Percentiles rank a stretch among this genome's conserved stretches.
These are phyloP conservation scores for Chlamydomonas sp. DNA, from an alignment of 139 green algal species.

Conservation along the genomic window DNA sequence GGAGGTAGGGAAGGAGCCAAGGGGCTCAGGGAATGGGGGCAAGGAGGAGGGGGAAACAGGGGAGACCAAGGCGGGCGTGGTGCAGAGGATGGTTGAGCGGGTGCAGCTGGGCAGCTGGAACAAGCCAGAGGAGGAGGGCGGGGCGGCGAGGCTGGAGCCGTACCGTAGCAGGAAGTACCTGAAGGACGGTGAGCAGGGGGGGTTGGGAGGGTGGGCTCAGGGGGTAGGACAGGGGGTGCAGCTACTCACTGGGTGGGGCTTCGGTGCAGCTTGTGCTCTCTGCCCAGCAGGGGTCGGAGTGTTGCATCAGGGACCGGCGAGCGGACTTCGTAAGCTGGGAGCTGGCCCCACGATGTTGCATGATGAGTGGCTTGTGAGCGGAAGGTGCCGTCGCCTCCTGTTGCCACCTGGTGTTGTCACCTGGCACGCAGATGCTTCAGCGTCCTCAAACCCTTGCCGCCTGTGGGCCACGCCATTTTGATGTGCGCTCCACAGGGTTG, in stretches of 20 bases:
- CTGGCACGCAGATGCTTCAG: neutral
- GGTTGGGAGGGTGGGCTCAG: neutral
- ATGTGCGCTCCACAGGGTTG: neutral
- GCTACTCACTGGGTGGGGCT: too few relatives aligned
- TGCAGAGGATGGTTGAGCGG: neutral
- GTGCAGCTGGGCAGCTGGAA: slow-evolving; percentile 21
- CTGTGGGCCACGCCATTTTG: neutral
- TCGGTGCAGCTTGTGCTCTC: too few relatives aligned
- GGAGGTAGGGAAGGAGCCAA: too few relatives aligned
- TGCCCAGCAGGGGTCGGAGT: too few relatives aligned
- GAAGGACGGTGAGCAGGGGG: neutral
- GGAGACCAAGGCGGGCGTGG: neutral
- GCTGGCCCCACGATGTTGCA: too few relatives aligned
- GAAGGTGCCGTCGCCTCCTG: too few relatives aligned
- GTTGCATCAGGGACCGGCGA: too few relatives aligned
- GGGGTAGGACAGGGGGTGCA: neutral
- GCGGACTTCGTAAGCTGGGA: too few relatives aligned
- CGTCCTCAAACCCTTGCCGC: neutral
- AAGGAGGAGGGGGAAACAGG: neutral
- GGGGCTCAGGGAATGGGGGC: neutral
- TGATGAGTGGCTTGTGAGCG: too few relatives aligned
- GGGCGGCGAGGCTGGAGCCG: neutral
- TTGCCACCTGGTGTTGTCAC: too few relatives aligned
- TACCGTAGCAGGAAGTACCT: slow-evolving; percentile 14
- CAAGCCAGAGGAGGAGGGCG: neutral